These are phyloP conservation scores for Taiozyma sp. DNA, from an alignment of 1,139 yeast species.

Conservation along the genomic window DNA sequence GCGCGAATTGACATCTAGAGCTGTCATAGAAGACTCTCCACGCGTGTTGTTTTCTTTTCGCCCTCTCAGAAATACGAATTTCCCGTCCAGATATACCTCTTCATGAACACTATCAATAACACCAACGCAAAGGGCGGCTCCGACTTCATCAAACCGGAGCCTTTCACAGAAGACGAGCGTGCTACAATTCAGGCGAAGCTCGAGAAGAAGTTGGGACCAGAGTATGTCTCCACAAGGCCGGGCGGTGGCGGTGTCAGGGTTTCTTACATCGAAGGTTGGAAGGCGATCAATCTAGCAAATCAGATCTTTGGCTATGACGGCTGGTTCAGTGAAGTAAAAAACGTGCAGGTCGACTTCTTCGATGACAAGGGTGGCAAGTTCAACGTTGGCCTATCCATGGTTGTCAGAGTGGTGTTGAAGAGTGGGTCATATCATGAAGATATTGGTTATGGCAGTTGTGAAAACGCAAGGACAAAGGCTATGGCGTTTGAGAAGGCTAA, in stretches of 20 bases:
- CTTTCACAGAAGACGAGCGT: constrained; percentile 15
- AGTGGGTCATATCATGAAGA: constrained; percentile 80
- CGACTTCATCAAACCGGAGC: neutral
- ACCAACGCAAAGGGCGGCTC: constrained; percentile 1
- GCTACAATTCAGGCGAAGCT: constrained; percentile 34
- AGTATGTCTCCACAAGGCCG: constrained; percentile 75
- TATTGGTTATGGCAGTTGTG: constrained; percentile 75
- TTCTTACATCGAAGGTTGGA: constrained; percentile 78
- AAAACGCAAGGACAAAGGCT: constrained; percentile 63
- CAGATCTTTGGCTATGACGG: constrained; percentile 79
- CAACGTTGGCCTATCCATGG: constrained; percentile 62
- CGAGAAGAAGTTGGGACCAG: constrained; percentile 79
- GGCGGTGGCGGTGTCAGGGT: constrained; percentile 70
- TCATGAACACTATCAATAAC: constrained; percentile 2
- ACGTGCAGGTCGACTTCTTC: constrained; percentile 62
- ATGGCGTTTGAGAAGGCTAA: constrained; percentile 78
- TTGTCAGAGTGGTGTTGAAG: constrained; percentile 63
- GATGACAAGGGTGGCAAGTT: constrained; percentile 53
- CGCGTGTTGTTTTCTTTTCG: neutral
- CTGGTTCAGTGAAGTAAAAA: constrained; percentile 68
- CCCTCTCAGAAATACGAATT: neutral
- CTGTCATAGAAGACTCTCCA: neutral
- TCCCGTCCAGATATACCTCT: neutral
- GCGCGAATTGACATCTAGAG: neutral
- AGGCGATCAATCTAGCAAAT: constrained; percentile 70